These are phyloP conservation scores for Cucumis cinereus DNA, from an alignment of 306 rosid genomes.

Conservation along the genomic window DNA sequence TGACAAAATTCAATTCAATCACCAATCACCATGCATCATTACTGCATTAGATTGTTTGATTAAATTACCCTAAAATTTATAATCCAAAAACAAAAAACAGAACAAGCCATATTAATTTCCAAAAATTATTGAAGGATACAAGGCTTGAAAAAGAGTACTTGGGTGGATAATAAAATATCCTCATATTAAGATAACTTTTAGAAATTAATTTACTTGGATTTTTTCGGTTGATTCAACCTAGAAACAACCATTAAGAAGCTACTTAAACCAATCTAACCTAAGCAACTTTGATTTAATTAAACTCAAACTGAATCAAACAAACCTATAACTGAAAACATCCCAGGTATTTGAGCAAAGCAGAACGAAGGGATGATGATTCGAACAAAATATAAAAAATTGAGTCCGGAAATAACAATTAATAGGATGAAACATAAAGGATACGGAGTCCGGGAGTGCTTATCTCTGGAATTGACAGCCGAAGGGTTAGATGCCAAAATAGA, in stretches of 20 bases:
- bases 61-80: not conserved
- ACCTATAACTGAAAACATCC: not conserved
- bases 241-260: not conserved
- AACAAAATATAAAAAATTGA: not conserved
- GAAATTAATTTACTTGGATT: not conserved
- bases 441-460: slow-evolving; percentile 18
- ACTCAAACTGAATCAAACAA: not conserved
- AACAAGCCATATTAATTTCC: not conserved
- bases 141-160: not conserved
- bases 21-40: not conserved
- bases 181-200: not conserved
- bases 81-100: not conserved
- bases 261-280: not conserved
- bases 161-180: not conserved
- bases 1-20: not conserved
- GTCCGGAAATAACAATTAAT: not conserved
- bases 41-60: not conserved
- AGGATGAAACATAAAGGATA: not conserved
- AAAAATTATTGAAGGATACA: not conserved
- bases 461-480: slow-evolving; percentile 64
- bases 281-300: not conserved
- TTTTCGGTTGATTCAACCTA: not conserved
- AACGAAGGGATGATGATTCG: not conserved
- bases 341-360: not conserved
- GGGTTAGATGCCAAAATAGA: slow-evolving; percentile 50